These are phyloP conservation scores for Arthroderma sp. DNA, from an alignment of 2,329 filamentous ascomycete species.

Conservation along the genomic window DNA sequence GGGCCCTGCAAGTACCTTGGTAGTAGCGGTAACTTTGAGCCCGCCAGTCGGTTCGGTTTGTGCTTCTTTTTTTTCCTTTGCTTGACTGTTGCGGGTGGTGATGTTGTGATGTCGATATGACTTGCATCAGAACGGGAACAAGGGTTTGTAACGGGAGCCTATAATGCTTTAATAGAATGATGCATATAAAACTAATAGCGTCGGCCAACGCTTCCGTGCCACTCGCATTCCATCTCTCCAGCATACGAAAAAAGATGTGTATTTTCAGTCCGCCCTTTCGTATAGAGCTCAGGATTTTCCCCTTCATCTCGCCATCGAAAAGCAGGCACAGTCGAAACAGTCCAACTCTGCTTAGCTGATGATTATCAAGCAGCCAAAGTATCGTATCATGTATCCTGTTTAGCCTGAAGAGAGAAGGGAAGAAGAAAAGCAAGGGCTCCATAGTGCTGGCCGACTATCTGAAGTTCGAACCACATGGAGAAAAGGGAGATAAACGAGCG, in stretches of 20 bases:
- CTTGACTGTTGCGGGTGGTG: neutral
- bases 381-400: neutral
- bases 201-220: slow-evolving; percentile 3
- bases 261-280: neutral
- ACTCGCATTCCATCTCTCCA: neutral
- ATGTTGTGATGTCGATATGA: neutral
- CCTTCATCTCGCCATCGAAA: neutral
- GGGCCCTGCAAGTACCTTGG: slow-evolving; percentile 1
- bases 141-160: too few relatives aligned
- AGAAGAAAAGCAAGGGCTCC: neutral
- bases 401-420: neutral
- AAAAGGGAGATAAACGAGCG: neutral
- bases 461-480: neutral
- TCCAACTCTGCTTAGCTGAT: neutral
- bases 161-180: too few relatives aligned
- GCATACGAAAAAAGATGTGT: neutral
- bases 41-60: neutral
- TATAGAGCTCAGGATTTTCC: neutral
- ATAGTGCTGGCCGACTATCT: neutral
- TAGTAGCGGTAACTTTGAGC: slow-evolving; percentile 1
- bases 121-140: neutral
- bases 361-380: slow-evolving; percentile 1
- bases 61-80: neutral
- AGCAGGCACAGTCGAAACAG: neutral
- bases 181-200: neutral